Base-by-base conservation (phyloP, 2,329 filamentous ascomycete species). In the Setomelanomma holmii region DNA sequence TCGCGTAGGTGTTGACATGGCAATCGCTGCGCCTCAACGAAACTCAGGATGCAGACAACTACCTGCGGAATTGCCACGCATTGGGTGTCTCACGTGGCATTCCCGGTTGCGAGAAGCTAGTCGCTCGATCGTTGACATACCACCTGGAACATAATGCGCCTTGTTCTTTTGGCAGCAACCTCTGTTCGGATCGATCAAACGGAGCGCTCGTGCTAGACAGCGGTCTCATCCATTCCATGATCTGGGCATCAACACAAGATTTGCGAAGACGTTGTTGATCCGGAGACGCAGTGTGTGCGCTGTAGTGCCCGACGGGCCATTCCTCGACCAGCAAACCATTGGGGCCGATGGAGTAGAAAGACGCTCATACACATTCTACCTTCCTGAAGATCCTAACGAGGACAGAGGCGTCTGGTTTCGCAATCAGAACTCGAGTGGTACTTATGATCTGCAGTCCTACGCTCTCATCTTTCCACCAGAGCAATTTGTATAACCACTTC, bases 181-280 rank as follows among this genome's bases (percentile, higher is more conserved):
- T 46, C n/a, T 46, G 43, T 21, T 33, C 41, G 16, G 19, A 19
- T 17, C 6, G 39, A 41, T 19, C 20, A 12, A 23, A 39, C 5
- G 34, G 23, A 4, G 34, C 30, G 14, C 6, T 38, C 16, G 34
- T 34, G 14, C n/a, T 46, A 6, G 43, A 46, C 43, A 46, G 43
- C 30, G 39, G 40, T 4, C 17, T 21, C 1, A 43, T 43, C 19
- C 30, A 4, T 49, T 49, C 21, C 16, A 20, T 8, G 14, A 35
- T 17, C n/a, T 49, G 27, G 46, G 46, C n/a, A 49, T 49, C 39
- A 49, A 49, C 12, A 23, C 38, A 17, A 38, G 38, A 19, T 43
- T 34, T 41, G 24, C 46, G 5, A 40, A 24, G 22, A 33, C 16
- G 14, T 12, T 49, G 4, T 38, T 27, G 22, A 19, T 43, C 4